phyloP scores from a whole-genome alignment of 805 yeast genomes.

The Helenozyma rhizophorensis region DNA sequence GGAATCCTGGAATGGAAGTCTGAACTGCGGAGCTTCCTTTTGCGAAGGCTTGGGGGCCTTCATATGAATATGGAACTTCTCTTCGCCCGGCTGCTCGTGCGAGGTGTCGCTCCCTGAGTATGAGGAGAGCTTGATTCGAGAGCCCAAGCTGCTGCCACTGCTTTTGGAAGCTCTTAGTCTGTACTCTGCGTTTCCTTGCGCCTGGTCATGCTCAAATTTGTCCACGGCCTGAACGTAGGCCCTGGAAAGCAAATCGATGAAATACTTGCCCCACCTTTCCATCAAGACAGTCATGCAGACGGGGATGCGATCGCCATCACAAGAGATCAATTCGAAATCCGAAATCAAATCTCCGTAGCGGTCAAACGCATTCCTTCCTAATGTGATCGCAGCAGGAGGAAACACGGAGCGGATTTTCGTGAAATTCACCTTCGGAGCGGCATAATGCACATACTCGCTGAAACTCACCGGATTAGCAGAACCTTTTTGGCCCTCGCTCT shows the following conservation, averaged over 20 bases:
- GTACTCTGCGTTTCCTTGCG: slow-evolving; percentile 2
- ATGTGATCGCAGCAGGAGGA: slow-evolving; percentile 72
- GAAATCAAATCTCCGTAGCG: slow-evolving; percentile 59
- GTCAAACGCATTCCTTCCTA: slow-evolving; percentile 72
- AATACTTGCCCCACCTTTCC: slow-evolving; percentile 75
- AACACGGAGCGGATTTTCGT: slow-evolving; percentile 66
- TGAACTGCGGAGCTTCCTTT: slow-evolving; percentile 51
- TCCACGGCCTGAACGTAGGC: slow-evolving; percentile 60
- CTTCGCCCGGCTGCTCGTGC: slow-evolving; percentile 2
- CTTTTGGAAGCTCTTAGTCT: slow-evolving; percentile 9
- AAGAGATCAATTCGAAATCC: slow-evolving; percentile 67
- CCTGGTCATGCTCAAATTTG: slow-evolving; percentile 29
- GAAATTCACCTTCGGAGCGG: slow-evolving; percentile 66
- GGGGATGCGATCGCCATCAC: slow-evolving; percentile 66
- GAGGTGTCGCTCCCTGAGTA: slow-evolving; percentile 3
- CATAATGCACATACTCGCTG: slow-evolving; percentile 69
- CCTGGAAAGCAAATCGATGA: slow-evolving; percentile 55
- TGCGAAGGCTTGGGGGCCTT: slow-evolving; percentile 23
- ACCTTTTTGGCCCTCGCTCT: slow-evolving; percentile 16
- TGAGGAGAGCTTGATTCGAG: slow-evolving; percentile 1
- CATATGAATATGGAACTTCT: slow-evolving; percentile 17
- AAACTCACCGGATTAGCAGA: slow-evolving; percentile 36
- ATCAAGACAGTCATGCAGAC: slow-evolving; percentile 58
- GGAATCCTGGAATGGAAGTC: slow-evolving; percentile 65
- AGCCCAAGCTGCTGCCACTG: slow-evolving; percentile 8